These are phyloP conservation scores for Candida glucosophila DNA, from an alignment of 1,139 yeast species.

Conservation along the genomic window DNA sequence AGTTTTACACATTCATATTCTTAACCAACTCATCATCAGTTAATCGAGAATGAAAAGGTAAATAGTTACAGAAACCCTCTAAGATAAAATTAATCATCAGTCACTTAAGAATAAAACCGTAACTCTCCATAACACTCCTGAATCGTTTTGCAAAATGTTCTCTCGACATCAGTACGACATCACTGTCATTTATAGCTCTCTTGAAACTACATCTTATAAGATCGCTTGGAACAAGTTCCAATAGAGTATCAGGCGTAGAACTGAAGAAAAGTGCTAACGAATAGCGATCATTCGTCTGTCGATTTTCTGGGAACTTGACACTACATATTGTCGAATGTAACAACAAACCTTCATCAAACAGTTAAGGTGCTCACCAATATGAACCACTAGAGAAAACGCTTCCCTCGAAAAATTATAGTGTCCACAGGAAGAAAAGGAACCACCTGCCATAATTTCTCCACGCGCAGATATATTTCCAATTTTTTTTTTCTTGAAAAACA, in stretches of 20 bases:
- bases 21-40: no score
- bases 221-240: slow-evolving; percentile 66
- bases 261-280: slow-evolving; percentile 78
- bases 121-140: no score
- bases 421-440: slow-evolving; percentile 46
- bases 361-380: slow-evolving; percentile 68
- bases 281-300: slow-evolving; percentile 58
- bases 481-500: slow-evolving; percentile 64
- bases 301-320: slow-evolving; percentile 51
- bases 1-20: no score
- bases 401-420: slow-evolving; percentile 25
- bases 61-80: no score
- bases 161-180: slow-evolving; percentile 46
- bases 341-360: slow-evolving; percentile 75
- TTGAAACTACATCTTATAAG: slow-evolving; percentile 32
- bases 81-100: no score
- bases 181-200: slow-evolving; percentile 39
- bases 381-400: slow-evolving; percentile 62
- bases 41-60: no score
- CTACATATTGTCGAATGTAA: slow-evolving; percentile 68
- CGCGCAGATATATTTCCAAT: slow-evolving; percentile 53
- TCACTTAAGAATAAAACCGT: no score
- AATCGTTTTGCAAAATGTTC: slow-evolving; percentile 60
- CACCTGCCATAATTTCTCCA: slow-evolving; percentile 48
- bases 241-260: slow-evolving; percentile 57